Conservation (phyloP, 495 filamentous ascomycete species). For the Penicillium taxi region DNA sequence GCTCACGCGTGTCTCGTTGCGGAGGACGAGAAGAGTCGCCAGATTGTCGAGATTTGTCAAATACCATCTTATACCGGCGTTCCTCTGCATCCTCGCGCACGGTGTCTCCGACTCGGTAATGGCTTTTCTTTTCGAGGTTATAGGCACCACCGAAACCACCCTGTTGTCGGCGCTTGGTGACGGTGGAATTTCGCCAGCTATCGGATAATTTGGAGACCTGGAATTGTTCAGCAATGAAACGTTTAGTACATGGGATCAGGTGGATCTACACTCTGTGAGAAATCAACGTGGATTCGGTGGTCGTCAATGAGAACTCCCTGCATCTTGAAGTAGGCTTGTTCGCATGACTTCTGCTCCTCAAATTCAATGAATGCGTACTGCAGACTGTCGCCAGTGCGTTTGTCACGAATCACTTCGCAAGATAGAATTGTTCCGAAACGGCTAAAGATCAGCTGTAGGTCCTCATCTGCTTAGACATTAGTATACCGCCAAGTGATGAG, state of each 20-base stretch:
- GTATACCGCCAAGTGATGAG: not conserved
- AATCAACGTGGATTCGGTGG: conserved; percentile 96
- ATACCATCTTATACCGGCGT: conserved; percentile 69
- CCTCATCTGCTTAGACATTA: conserved; percentile 57
- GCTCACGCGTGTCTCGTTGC: too few species aligned
- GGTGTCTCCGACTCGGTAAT: conserved; percentile 70
- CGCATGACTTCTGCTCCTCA: conserved; percentile 82
- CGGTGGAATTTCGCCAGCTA: conserved; percentile 81
- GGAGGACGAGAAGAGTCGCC: conserved; percentile 2
- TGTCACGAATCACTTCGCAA: conserved; percentile 94
- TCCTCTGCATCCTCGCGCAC: conserved; percentile 43
- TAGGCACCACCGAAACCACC: conserved; percentile 89
- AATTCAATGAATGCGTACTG: conserved; percentile 99
- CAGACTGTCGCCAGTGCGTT: conserved; percentile 85
- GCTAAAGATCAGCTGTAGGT: conserved; percentile 90
- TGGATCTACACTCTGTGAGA: conserved; percentile 80
- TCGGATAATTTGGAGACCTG: conserved; percentile 79
- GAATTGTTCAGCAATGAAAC: conserved; percentile 16
- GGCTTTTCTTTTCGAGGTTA: conserved; percentile 77
- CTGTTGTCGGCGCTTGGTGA: conserved; percentile 62
- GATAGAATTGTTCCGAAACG: conserved; percentile 93
- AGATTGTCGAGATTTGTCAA: conserved; percentile 50
- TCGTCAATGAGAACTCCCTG: conserved; percentile 93
- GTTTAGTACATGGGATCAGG: not conserved
- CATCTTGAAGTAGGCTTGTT: conserved; percentile 98